Conservation (phyloP, 2,329 filamentous ascomycete genomes). For the Colletotrichum salicis region DNA sequence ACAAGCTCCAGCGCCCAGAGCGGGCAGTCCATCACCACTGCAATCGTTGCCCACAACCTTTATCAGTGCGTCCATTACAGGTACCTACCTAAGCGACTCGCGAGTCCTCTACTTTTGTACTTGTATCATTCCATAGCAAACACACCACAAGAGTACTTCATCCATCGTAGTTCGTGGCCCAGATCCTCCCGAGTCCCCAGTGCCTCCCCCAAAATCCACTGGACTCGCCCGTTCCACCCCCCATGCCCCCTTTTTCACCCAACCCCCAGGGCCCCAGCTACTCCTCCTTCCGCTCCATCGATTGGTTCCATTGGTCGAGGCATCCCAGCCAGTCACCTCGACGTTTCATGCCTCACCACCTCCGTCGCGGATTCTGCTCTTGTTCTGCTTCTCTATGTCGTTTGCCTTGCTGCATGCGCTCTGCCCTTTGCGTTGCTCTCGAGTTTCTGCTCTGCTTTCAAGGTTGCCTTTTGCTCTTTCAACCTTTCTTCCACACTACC, state of each 20-base stretch:
- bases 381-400: slow-evolving; percentile 12
- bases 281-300: slow-evolving; percentile 9
- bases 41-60: neutral
- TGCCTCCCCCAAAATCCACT: slow-evolving; percentile 8
- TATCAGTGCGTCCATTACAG: slow-evolving; percentile 13
- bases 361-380: slow-evolving; percentile 43
- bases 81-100: neutral
- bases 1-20: slow-evolving; percentile 15
- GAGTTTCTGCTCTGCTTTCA: neutral
- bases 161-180: slow-evolving; percentile 10
- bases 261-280: slow-evolving; percentile 4
- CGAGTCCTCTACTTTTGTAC: neutral
- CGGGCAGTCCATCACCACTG: slow-evolving; percentile 4
- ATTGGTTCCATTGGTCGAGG: slow-evolving; percentile 40
- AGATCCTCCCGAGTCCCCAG: slow-evolving; percentile 11
- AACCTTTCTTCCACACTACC: slow-evolving; percentile 2
- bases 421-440: neutral
- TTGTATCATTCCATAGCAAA: neutral
- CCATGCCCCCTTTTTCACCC: neutral
- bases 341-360: slow-evolving; percentile 45
- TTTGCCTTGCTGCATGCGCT: slow-evolving; percentile 1
- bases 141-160: neutral
- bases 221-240: slow-evolving; percentile 20
- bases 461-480: neutral
- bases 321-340: slow-evolving; percentile 39